Conservation (phyloP, 2,329 filamentous ascomycete genomes). For the Calonectria pseudoturangicola region DNA sequence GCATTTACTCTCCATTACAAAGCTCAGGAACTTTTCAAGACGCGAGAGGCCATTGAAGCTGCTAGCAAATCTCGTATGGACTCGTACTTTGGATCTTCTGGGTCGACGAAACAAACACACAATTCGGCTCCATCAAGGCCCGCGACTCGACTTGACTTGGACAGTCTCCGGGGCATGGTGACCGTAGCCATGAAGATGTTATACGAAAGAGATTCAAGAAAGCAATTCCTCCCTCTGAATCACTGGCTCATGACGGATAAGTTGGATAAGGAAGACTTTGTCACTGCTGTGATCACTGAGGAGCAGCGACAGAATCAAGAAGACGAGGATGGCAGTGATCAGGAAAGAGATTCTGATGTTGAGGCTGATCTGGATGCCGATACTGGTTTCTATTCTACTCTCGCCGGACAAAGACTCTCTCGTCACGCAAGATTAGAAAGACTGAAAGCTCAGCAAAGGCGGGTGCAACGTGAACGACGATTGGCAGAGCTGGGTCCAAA, state of each 20-base stretch:
- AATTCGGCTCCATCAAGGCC: neutral
- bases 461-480: conserved; percentile 80
- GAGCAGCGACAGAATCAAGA: conserved; percentile 84
- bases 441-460: conserved; percentile 78
- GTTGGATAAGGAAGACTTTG: conserved; percentile 93
- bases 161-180: conserved; percentile 86
- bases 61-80: conserved; percentile 54
- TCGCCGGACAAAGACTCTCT: conserved; percentile 75
- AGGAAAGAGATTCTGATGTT: conserved; percentile 55
- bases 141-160: conserved; percentile 74
- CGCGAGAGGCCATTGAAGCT: conserved; percentile 47
- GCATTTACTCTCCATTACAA: conserved; percentile 93
- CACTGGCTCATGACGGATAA: conserved; percentile 96
- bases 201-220: conserved; percentile 93
- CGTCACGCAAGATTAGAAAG: conserved; percentile 79
- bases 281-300: conserved; percentile 89
- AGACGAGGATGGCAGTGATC: conserved; percentile 61
- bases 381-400: conserved; percentile 56
- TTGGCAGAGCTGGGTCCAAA: conserved; percentile 88
- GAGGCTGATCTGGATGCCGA: conserved; percentile 57
- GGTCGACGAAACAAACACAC: conserved; percentile 20
- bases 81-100: conserved; percentile 53
- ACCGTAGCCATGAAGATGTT: conserved; percentile 89
- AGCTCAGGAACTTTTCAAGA: conserved; percentile 74
- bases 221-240: conserved; percentile 85